Evolutionary conservation across 441 rosid species (phyloP).

Genomic region (Sinapis alba): DNA sequence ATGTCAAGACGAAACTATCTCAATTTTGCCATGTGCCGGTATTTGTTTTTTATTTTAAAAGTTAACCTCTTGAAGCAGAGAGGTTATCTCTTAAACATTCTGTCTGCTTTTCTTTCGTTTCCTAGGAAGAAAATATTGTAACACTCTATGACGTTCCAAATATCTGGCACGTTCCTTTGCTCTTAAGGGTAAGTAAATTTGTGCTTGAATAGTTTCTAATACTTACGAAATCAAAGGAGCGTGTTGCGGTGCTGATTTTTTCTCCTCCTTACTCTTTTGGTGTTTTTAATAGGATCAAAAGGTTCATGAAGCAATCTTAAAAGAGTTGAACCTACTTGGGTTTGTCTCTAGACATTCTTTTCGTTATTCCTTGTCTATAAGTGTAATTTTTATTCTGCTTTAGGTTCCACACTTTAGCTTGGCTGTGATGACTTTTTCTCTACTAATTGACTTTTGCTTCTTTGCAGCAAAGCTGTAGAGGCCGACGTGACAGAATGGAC

Average conservation of each 20-base stretch:
- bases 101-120: conserved; percentile 30
- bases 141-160: conserved; percentile 85
- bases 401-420: conserved; percentile 7
- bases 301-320: conserved; percentile 72
- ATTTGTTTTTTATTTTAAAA: neutral
- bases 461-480: conserved; percentile 54
- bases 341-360: conserved; percentile 44
- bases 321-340: conserved; percentile 63
- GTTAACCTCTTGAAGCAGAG: neutral
- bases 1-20: conserved; percentile 66
- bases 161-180: conserved; percentile 84
- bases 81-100: conserved; percentile 1
- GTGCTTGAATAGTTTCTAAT: neutral
- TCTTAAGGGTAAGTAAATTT: conserved; percentile 56
- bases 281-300: conserved; percentile 63
- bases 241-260: conserved; percentile 7
- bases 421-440: conserved; percentile 7
- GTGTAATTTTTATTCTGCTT: neutral
- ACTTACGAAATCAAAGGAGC: neutral
- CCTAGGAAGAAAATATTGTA: conserved; percentile 65
- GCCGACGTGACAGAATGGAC: conserved; percentile 77
- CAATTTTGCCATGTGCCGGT: conserved; percentile 88
- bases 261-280: conserved; percentile 1
- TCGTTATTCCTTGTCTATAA: neutral
- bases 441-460: conserved; percentile 30